Evolutionary conservation across 352 stramenopile genomes (phyloP), one percentile per base, ranked within the genome.

Genomic region (Phytophthora crassamura): DNA sequence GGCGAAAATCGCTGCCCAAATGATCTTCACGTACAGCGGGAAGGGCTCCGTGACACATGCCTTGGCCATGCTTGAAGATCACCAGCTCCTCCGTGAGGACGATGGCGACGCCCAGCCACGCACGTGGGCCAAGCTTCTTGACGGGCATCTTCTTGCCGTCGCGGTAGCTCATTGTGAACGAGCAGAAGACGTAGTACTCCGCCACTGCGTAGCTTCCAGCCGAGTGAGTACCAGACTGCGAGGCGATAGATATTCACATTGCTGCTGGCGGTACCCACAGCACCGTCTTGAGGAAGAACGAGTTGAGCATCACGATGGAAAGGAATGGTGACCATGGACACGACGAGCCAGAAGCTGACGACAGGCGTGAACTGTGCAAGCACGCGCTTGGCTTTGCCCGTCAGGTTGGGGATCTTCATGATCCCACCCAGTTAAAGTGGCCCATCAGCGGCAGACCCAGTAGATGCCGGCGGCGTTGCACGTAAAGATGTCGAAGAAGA

Each of bases 221-320:
- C n/a, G 82, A 90, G 72, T 94, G 82, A 90, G 72, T 94, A 94
- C 85, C 86, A 94, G 22, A 95, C 84, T 0, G 67, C 54, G 32
- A 97, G 72, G 30, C 89, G 85, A 51, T 84, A 90, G 10, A 94
- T 78, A 55, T 97, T 97, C 25, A 95, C 70, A 49, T 77, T 82
- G 56, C 82, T 94, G 40, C 85, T 93, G 18, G 86, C 81, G 89
- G 89, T 40, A 98, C 87, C 79, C 93, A 96, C 15, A 98, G 76
- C 69, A 96, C 89, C 30, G 92, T 96, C 81, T 97, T 96, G 51
- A 98, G 84, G 80, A 98, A 98, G 75, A 98, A 98, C 67, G 93
- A 97, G 79, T 98, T 98, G 57, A 98, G 83, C 89, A 98, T 96
- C 77, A 97, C 97, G 52, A 97, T 71, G 32, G 97, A 94, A 18